Percentiles rank a stretch among this genome's conserved stretches.
Conservation (phyloP, 345 rosid genomes). For the Limnanthes douglasii region DNA sequence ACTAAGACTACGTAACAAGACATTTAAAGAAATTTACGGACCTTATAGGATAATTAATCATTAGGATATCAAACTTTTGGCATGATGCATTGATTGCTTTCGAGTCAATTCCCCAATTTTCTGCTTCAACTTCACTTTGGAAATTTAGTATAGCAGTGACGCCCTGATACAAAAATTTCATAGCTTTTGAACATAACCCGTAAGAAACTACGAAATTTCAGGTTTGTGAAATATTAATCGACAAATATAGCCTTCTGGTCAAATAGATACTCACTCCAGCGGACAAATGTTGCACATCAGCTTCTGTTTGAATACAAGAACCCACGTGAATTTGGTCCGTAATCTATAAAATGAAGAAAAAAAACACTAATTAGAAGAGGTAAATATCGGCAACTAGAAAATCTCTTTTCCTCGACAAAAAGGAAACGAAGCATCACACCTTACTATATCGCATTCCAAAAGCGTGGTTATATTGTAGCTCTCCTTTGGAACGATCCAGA, state of each 20-base stretch:
- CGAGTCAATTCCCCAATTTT: constrained; percentile 66
- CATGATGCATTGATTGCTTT: constrained; percentile 53
- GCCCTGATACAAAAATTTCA: constrained; percentile 34
- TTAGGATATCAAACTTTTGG: constrained; percentile 51
- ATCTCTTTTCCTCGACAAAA: not conserved
- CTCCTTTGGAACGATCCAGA: constrained; percentile 76
- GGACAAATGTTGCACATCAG: constrained; percentile 56
- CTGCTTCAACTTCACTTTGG: constrained; percentile 74
- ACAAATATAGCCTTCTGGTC: no score
- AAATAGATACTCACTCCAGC: constrained; percentile 43
- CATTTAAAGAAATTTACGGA: constrained; percentile 7
- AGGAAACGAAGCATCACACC: constrained; percentile 25
- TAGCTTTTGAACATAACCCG: constrained; percentile 7
- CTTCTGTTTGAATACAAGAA: constrained; percentile 74
- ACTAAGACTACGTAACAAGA: not conserved
- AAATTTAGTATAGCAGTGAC: constrained; percentile 73
- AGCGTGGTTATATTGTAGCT: constrained; percentile 69
- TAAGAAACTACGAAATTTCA: no score
- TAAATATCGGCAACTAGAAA: not conserved
- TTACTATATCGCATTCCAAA: constrained; percentile 86
- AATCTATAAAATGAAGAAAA: constrained; percentile 30
- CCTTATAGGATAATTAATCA: constrained; percentile 88
- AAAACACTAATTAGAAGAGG: constrained; percentile 2
- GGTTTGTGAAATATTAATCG: no score
- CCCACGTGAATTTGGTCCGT: constrained; percentile 88